Base-by-base conservation (phyloP, 1,284 basidiomycete species). In the Ganoderma meredithae region DNA sequence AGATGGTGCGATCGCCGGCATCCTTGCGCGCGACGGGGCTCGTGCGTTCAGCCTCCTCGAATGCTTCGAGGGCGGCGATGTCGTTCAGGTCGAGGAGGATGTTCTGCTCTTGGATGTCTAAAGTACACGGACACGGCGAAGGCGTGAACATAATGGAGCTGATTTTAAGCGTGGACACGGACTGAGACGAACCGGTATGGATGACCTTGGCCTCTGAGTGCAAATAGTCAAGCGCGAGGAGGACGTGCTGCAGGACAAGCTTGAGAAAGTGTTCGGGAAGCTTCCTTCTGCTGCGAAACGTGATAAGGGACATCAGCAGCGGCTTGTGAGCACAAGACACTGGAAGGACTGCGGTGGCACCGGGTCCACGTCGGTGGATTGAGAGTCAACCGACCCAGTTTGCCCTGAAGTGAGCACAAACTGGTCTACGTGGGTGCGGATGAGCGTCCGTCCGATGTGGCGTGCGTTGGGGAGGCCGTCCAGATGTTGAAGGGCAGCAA, bases 151-250 rank as follows among this genome's bases (percentile, higher is more conserved):
- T 31, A 5, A 31, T 5, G 31, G 31, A 31, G 31, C 31, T 31
- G 31, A 31, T 31, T 31, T 31, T 3, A 31, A 31, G 31, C 31
- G 31, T 31, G 3, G 31, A 31, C 31, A 62, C n/a, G 36, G 55
- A 60, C 33, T n/a, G 61, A 65, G 36, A 39, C 66, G 55, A 39
- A 72, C 70, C 69, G 43, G 73, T 72, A 58, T 76, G 74, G 31
- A 75, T 68, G 40, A 78, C 62, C 13, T 71, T 71, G 39, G 72
- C 72, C 49, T 77, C 69, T 12, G 33, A 62, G 63, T 77, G 75
- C 41, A 77, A 69, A 60, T 73, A 74, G 67, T 66, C 72, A 33
- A 76, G 66, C 10, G 70, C 70, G n/a, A 65, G 25, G 19, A 76
- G 66, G 12, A 77, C 53, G 43, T 66, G 70, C 17, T 55, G 25